Evolutionary conservation across 805 yeast genomes (phyloP).

Genomic region (Myxozyma kluyveri): DNA sequence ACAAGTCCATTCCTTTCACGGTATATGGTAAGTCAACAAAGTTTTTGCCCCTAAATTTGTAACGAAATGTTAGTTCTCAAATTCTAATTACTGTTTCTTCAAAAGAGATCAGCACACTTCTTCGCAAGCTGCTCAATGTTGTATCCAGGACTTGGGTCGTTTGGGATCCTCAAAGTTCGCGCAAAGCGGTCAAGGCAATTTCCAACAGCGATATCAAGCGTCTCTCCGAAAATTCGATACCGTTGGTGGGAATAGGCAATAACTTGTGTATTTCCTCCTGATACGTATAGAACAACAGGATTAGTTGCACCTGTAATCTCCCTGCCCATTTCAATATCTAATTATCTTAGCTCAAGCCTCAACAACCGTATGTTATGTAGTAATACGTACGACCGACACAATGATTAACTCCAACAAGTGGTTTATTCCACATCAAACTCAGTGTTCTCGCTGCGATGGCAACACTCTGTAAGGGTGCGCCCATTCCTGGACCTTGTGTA

Average conservation of each 20-base stretch:
- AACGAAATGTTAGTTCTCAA: neutral
- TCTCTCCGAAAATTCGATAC: slow-evolving; percentile 98
- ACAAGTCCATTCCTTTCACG: slow-evolving; percentile 96
- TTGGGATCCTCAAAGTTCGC: slow-evolving; percentile 79
- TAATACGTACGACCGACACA: slow-evolving; percentile 72
- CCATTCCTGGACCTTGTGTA: slow-evolving; percentile 99
- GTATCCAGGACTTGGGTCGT: slow-evolving; percentile 96
- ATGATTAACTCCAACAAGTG: slow-evolving; percentile 92
- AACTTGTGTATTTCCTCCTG: slow-evolving; percentile 98
- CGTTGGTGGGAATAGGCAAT: slow-evolving; percentile 89
- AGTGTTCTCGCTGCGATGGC: slow-evolving; percentile 89
- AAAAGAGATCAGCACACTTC: slow-evolving; percentile 45
- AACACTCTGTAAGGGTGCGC: slow-evolving; percentile 93
- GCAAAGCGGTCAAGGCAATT: slow-evolving; percentile 97
- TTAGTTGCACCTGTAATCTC: slow-evolving; percentile 97
- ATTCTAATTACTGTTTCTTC: slow-evolving; percentile 31
- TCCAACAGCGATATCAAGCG: slow-evolving; percentile 95
- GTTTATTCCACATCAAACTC: slow-evolving; percentile 73
- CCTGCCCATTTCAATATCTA: slow-evolving; percentile 93
- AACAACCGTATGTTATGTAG: too few relatives aligned
- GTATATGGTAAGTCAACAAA: slow-evolving; percentile 86
- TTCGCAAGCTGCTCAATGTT: slow-evolving; percentile 94
- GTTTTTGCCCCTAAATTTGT: slow-evolving; percentile 41
- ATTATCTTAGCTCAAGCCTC: too few relatives aligned
- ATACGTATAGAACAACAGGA: slow-evolving; percentile 94